These are phyloP conservation scores for Penicillium silybi DNA, from an alignment of 495 filamentous ascomycete genomes.

Conservation along the genomic window DNA sequence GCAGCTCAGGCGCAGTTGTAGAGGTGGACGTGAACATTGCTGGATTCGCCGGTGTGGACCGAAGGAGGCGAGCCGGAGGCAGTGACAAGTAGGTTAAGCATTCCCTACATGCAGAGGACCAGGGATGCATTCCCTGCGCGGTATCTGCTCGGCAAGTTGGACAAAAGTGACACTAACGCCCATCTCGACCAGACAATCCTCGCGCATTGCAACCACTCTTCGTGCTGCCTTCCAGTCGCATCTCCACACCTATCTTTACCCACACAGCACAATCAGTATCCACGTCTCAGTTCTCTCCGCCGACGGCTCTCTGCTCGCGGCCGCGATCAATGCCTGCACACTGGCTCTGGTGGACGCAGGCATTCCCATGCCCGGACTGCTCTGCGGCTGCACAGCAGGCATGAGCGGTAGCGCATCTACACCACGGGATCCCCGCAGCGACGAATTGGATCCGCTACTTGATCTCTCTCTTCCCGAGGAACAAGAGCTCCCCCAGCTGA, in stretches of 20 bases:
- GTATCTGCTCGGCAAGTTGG: background rate
- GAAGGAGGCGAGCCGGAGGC: conserved; percentile 64
- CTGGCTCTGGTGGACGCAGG: conserved; percentile 92
- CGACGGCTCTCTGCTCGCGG: conserved; percentile 86
- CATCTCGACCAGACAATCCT: conserved; percentile 56
- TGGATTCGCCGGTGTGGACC: conserved; percentile 82
- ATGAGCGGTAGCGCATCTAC: conserved; percentile 61
- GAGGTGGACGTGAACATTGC: conserved; percentile 82
- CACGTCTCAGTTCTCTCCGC: conserved; percentile 82
- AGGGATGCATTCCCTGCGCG: background rate
- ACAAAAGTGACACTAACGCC: background rate
- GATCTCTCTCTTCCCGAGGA: conserved; percentile 87
- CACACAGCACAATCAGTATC: conserved; percentile 78
- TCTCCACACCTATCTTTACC: conserved; percentile 83
- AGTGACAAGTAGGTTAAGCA: conserved; percentile 64
- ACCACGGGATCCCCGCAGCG: conserved; percentile 49
- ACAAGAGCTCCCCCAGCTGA: conserved; percentile 83
- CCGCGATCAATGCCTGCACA: conserved; percentile 86
- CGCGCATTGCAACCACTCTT: conserved; percentile 76
- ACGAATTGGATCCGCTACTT: conserved; percentile 79
- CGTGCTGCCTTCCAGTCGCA: conserved; percentile 66
- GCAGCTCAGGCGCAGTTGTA: conserved; percentile 55
- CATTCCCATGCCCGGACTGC: conserved; percentile 87
- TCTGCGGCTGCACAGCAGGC: conserved; percentile 83
- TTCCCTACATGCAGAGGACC: background rate